A percentile compares a stretch with the other conserved stretches of the same genome.
Evolutionary conservation across 805 yeast species (phyloP).

Genomic region (Wickerhamomyces bovis): DNA sequence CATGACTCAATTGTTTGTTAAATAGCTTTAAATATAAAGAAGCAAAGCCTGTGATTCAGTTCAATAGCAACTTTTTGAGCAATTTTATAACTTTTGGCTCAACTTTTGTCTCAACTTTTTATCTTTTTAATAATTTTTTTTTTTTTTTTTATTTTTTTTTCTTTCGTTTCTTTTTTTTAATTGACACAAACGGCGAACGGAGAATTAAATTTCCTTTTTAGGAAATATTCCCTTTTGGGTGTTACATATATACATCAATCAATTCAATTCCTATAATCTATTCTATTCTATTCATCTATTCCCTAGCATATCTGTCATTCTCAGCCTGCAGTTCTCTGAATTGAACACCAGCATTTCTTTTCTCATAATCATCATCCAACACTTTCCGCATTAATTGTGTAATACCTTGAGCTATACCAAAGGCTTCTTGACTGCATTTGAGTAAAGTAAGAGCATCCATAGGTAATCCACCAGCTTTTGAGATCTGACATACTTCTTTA

Average conservation of each 20-base stretch:
- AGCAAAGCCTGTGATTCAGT: no score
- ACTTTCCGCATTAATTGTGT: constrained; percentile 57
- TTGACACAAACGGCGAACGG: neutral
- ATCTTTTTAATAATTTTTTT: neutral
- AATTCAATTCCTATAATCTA: no score
- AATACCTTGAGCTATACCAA: constrained; percentile 50
- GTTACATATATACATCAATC: no score
- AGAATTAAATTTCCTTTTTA: no score
- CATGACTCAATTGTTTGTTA: neutral
- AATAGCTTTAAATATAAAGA: no score
- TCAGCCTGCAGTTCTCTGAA: constrained; percentile 22
- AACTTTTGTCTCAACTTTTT: neutral
- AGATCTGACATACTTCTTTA: constrained; percentile 83
- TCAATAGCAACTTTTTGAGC: no score
- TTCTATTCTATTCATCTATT: neutral
- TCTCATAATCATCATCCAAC: constrained; percentile 27
- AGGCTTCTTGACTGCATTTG: constrained; percentile 65
- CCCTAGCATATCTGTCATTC: constrained; percentile 15
- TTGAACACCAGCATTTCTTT: constrained; percentile 20
- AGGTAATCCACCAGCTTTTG: constrained; percentile 86
- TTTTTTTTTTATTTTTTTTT: neutral
- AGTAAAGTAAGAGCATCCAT: constrained; percentile 66
- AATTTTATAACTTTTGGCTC: no score
- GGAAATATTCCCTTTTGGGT: no score
- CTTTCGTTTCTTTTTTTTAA: neutral